phyloP scores from a whole-genome alignment of 2,329 filamentous ascomycete genomes.

The Coniochaeta hoffmannii region DNA sequence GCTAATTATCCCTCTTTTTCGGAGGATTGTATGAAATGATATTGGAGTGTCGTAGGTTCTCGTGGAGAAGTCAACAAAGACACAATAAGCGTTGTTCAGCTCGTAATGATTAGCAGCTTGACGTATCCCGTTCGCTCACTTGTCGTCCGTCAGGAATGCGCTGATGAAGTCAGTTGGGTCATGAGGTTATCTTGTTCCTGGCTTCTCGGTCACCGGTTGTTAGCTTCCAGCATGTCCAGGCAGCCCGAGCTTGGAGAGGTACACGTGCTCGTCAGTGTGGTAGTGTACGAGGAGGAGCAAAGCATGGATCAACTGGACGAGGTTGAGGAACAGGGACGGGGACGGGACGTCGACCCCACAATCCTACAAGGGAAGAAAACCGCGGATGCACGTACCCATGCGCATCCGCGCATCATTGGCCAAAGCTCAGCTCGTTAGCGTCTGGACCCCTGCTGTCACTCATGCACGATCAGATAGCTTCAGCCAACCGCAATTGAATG shows the following conservation, averaged over 20 bases:
- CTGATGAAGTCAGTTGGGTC: not conserved
- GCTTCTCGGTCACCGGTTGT: too few species aligned
- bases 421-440: slow-evolving; percentile 15
- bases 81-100: not conserved
- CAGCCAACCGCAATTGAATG: slow-evolving; percentile 33
- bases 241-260: not conserved
- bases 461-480: slow-evolving; percentile 21
- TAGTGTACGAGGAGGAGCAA: too few species aligned
- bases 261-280: not conserved
- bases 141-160: not conserved
- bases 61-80: too few species aligned
- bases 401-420: slow-evolving; percentile 16
- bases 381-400: slow-evolving; percentile 7
- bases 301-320: not conserved
- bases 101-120: not conserved
- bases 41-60: too few species aligned
- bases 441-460: slow-evolving; percentile 15
- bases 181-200: too few species aligned
- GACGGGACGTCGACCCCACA: not conserved
- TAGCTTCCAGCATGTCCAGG: too few species aligned
- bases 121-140: not conserved
- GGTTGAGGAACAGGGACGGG: not conserved
- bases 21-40: not conserved
- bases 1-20: slow-evolving; percentile 15
- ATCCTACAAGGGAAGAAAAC: not conserved